phyloP scores from a whole-genome alignment of 2,329 filamentous ascomycete species.

The Neoascochyta sp. region DNA sequence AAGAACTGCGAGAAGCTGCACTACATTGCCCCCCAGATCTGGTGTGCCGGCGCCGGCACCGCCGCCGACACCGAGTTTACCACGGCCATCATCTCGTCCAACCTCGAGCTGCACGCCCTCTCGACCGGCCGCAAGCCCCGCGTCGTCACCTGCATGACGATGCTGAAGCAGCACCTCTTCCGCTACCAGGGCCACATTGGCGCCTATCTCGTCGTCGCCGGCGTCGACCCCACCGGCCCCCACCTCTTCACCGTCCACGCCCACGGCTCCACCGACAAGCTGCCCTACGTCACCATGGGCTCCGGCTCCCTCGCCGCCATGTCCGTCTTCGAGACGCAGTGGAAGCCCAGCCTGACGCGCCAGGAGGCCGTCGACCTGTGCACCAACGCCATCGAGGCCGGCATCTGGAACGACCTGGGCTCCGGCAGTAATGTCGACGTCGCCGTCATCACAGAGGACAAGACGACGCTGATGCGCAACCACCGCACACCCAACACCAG shows the following conservation, averaged over 20 bases:
- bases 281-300: slow-evolving; percentile 99
- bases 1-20: slow-evolving; percentile 99
- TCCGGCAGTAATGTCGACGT: slow-evolving; percentile 98
- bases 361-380: slow-evolving; percentile 81
- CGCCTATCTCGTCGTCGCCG: slow-evolving; percentile 94
- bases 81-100: slow-evolving; percentile 95
- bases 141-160: slow-evolving; percentile 98
- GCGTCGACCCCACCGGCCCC: slow-evolving; percentile 90
- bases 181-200: slow-evolving; percentile 96
- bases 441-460: slow-evolving; percentile 89
- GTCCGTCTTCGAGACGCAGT: slow-evolving; percentile 95
- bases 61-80: slow-evolving; percentile 99
- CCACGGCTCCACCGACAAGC: slow-evolving; percentile 96
- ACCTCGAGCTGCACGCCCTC: slow-evolving; percentile 94
- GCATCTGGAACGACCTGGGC: slow-evolving; percentile 98
- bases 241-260: slow-evolving; percentile 98
- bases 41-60: slow-evolving; percentile 97
- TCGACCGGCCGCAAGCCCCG: slow-evolving; percentile 95
- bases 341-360: slow-evolving; percentile 73
- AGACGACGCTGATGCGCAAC: slow-evolving; percentile 90
- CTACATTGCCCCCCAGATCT: slow-evolving; percentile 97
- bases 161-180: slow-evolving; percentile 99
- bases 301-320: slow-evolving; percentile 94
- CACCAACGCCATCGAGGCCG: slow-evolving; percentile 84
- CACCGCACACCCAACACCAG: slow-evolving; percentile 91